Base-by-base conservation (phyloP, 139 green algal species). In the Chlorella sp. region DNA sequence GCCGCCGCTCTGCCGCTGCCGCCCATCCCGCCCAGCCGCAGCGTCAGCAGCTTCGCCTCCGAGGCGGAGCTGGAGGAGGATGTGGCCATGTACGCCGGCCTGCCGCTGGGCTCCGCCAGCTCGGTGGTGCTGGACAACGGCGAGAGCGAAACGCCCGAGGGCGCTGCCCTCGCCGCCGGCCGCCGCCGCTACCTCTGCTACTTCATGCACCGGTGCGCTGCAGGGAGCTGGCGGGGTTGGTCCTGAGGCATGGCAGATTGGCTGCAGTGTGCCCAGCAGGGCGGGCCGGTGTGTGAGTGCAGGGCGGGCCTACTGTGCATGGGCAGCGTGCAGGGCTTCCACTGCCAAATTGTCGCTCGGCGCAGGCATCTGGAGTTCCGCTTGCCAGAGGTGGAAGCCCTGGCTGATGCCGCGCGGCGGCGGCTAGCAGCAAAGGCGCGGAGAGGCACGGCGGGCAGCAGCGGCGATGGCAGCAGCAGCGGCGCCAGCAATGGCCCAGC, bases 321-420 rank as follows among this genome's bases (percentile, higher is more conserved):
- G n/a, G n/a, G n/a, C n/a, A n/a, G n/a, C n/a, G n/a, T n/a, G n/a
- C n/a, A n/a, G n/a, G n/a, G n/a, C n/a, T n/a, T n/a, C n/a, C n/a
- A n/a, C n/a, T n/a, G n/a, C n/a, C n/a, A n/a, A n/a, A 7, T 55
- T 55, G 7, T 11, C 44, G 11, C 7, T 55, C 7, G 11, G 7
- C 7, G 11, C 51, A 60, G 51, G 0, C 82, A 94, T 26, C 81
- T 97, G 20, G 91, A 96, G 60, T 97, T 95, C 57, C 82, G 94
- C 11, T 47, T 90, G 3, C 81, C 94, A 0, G 94, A 98, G 72
- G 16, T 97, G 0, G 78, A 94, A 47, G 81, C 92, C 1, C 17
- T 95, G 18, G 93, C 93, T 17, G 57, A 83, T 21, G 51, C 51
- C 12, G 51, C 51, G 15, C 51, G 51, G 51, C 9, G 51, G 51